Conservation (phyloP, 2,329 filamentous ascomycete species). For the Arthrobotrys conoides region DNA sequence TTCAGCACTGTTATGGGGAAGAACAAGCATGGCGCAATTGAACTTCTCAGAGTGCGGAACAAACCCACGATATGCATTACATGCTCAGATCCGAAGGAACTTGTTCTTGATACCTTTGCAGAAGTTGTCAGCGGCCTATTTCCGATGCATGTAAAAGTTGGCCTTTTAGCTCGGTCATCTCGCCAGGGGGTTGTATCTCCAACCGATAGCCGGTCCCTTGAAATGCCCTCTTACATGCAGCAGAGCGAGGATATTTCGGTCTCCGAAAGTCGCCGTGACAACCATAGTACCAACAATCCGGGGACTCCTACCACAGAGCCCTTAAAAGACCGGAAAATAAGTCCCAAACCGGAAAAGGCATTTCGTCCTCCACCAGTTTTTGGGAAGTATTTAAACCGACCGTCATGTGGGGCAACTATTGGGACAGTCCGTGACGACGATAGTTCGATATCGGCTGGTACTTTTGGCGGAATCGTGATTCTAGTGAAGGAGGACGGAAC, state of each 20-base stretch:
- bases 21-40: constrained; percentile 60
- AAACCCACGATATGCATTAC: constrained; percentile 61
- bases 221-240: background rate
- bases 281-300: background rate
- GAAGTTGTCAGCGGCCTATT: constrained; percentile 58
- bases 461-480: constrained; percentile 56
- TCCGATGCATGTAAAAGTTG: constrained; percentile 60
- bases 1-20: constrained; percentile 60
- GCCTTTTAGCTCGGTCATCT: constrained; percentile 50
- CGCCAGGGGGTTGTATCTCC: background rate
- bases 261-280: background rate
- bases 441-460: constrained; percentile 54
- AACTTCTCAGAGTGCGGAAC: constrained; percentile 55
- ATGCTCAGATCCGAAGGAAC: constrained; percentile 58
- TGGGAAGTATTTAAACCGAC: constrained; percentile 50
- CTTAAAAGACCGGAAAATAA: constrained; percentile 6
- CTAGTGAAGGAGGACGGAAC: constrained; percentile 57
- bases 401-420: constrained; percentile 56
- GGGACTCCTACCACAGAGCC: background rate
- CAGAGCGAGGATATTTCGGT: constrained; percentile 1
- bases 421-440: constrained; percentile 55
- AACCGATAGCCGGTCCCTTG: constrained; percentile 1
- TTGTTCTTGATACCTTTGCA: constrained; percentile 54
- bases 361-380: constrained; percentile 58
- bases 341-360: constrained; percentile 33